Conservation (phyloP, 169 alveolate species). For the Babesia caballi region DNA sequence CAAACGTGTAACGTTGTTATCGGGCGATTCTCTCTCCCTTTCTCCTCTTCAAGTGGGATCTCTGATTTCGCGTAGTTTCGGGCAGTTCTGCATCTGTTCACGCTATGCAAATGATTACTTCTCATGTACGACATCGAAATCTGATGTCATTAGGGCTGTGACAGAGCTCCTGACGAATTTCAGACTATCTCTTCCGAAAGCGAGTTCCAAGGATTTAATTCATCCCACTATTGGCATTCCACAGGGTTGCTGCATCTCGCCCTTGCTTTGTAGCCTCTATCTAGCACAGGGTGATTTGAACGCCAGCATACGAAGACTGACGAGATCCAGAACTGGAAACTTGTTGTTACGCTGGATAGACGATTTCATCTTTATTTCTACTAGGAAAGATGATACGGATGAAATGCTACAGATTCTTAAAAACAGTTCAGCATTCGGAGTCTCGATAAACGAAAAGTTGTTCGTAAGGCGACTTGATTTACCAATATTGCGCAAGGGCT, state of each 20-base stretch:
- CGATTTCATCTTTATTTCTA: conserved; percentile 57
- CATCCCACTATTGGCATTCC: conserved; percentile 49
- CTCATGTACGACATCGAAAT: neutral
- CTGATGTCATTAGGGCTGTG: conserved; percentile 40
- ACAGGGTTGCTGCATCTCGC: conserved; percentile 67
- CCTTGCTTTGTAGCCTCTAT: conserved; percentile 46
- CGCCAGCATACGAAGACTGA: neutral
- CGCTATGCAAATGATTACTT: neutral
- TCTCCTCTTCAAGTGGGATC: neutral
- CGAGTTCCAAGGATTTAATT: neutral
- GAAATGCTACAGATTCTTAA: conserved; percentile 25
- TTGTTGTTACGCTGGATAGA: conserved; percentile 65
- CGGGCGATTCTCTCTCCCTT: neutral
- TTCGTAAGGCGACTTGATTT: neutral
- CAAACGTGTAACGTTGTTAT: conserved; percentile 2
- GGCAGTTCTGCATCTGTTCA: conserved; percentile 19
- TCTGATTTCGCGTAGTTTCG: conserved; percentile 6
- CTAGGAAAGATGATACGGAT: conserved; percentile 19
- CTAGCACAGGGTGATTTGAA: conserved; percentile 42
- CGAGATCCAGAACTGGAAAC: neutral
- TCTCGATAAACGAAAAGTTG: conserved; percentile 23
- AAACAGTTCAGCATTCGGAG: conserved; percentile 15
- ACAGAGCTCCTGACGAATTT: conserved; percentile 8
- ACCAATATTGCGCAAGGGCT: neutral
- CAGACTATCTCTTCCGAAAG: conserved; percentile 29